Conservation (phyloP, 345 rosid species). For the Gossypium herbaceum region DNA sequence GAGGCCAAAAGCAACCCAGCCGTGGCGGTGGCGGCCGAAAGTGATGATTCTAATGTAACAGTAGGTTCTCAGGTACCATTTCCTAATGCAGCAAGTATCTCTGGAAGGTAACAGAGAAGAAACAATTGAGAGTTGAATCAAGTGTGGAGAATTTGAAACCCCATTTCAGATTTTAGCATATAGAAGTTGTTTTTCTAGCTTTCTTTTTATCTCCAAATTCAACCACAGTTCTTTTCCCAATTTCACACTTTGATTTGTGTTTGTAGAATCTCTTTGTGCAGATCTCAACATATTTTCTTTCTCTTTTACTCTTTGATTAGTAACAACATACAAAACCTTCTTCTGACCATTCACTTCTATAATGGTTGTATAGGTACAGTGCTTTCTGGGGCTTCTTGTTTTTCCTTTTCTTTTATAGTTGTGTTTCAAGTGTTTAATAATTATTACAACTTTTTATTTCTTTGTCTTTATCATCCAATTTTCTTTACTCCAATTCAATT, state of each 20-base stretch:
- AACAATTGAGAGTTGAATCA: neutral
- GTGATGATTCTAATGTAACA: slow-evolving; percentile 19
- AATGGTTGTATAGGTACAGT: neutral
- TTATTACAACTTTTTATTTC: too few species aligned
- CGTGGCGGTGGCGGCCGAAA: too few species aligned
- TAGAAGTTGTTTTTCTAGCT: too few species aligned
- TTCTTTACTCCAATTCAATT: too few species aligned
- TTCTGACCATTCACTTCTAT: neutral
- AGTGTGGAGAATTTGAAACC: neutral
- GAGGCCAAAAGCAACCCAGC: neutral
- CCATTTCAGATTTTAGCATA: neutral
- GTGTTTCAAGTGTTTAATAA: too few species aligned
- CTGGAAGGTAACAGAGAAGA: neutral
- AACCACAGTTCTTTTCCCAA: too few species aligned
- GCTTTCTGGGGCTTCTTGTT: too few species aligned
- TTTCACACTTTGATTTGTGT: neutral
- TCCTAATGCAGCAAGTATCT: neutral
- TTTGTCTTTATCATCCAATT: too few species aligned
- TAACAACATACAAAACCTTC: too few species aligned
- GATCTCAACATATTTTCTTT: neutral
- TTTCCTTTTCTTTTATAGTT: too few species aligned
- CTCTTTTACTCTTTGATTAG: too few species aligned
- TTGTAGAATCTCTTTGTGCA: neutral
- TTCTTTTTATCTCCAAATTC: too few species aligned
- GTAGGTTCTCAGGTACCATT: slow-evolving; percentile 24